Evolutionary conservation across 805 yeast species (phyloP).

Genomic region (Ogataea thermomethanolica): DNA sequence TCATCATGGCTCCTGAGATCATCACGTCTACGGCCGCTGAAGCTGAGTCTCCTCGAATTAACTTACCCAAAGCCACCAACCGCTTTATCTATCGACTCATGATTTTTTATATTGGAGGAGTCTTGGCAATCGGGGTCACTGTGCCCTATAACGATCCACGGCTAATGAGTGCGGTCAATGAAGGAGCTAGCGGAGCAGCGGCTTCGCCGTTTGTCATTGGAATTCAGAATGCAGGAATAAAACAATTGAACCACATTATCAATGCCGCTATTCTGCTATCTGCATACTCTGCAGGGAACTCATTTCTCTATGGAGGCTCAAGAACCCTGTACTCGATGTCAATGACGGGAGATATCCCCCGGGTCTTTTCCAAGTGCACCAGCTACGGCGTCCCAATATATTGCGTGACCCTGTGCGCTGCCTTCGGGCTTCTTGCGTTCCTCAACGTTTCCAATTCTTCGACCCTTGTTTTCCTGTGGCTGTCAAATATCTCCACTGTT

Average conservation of each 20-base stretch:
- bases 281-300: conserved; percentile 50
- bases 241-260: conserved; percentile 56
- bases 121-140: conserved; percentile 56
- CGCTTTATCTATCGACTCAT: conserved; percentile 60
- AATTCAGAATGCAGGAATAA: conserved; percentile 56
- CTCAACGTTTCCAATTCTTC: conserved; percentile 53
- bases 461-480: conserved; percentile 57
- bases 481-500: conserved; percentile 60
- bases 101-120: conserved; percentile 55
- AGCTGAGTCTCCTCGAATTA: conserved; percentile 54
- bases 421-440: conserved; percentile 46
- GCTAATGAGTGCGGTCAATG: conserved; percentile 42
- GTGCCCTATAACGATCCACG: conserved; percentile 51
- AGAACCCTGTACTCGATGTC: conserved; percentile 42
- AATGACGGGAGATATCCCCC: conserved; percentile 38
- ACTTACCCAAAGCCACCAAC: conserved; percentile 58
- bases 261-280: conserved; percentile 61
- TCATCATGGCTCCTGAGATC: conserved; percentile 61
- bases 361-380: conserved; percentile 34
- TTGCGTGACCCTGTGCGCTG: conserved; percentile 40
- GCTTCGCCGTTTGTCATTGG: conserved; percentile 68
- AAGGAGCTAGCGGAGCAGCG: conserved; percentile 50
- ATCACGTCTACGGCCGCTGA: conserved; percentile 59
- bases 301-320: conserved; percentile 41
- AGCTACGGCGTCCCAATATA: conserved; percentile 56